A percentile compares a stretch with the other conserved stretches of the same genome.
phyloP scores from a whole-genome alignment of 176 grass and related monocot species.

The Bonia amplexicaulis region DNA sequence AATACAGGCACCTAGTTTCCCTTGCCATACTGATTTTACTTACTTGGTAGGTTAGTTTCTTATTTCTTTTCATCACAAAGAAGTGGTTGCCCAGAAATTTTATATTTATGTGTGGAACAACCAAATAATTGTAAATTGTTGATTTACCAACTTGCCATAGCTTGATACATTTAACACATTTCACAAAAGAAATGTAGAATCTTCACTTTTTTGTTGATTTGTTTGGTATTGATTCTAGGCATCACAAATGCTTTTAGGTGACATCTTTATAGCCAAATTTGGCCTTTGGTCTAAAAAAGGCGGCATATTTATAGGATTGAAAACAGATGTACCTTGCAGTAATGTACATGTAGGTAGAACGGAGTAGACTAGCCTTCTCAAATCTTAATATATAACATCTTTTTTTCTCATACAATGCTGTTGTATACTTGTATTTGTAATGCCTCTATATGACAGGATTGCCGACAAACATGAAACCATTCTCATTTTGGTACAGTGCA shows the following conservation, averaged over 20 bases:
- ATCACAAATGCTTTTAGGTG: background rate
- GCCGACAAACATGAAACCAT: background rate
- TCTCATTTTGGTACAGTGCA: background rate
- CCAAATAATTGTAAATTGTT: background rate
- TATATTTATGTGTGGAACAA: background rate
- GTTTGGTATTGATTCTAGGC: background rate
- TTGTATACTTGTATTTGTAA: background rate
- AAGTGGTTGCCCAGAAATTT: background rate
- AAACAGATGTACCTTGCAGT: background rate
- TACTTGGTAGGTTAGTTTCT: background rate
- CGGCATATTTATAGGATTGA: background rate
- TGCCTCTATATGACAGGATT: background rate
- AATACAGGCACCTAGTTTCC: background rate
- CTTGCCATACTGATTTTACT: background rate
- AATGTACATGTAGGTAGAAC: background rate
- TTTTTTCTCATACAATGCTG: background rate
- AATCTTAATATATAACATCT: background rate
- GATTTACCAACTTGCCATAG: background rate
- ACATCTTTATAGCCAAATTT: background rate
- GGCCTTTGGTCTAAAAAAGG: background rate
- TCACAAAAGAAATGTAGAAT: background rate
- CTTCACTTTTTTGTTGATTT: background rate
- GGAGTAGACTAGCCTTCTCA: background rate
- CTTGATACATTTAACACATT: background rate
- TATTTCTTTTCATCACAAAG: constrained; percentile 6